Base-by-base conservation (phyloP, 2,329 filamentous ascomycete species). In the Chalaropsis thielavioides region DNA sequence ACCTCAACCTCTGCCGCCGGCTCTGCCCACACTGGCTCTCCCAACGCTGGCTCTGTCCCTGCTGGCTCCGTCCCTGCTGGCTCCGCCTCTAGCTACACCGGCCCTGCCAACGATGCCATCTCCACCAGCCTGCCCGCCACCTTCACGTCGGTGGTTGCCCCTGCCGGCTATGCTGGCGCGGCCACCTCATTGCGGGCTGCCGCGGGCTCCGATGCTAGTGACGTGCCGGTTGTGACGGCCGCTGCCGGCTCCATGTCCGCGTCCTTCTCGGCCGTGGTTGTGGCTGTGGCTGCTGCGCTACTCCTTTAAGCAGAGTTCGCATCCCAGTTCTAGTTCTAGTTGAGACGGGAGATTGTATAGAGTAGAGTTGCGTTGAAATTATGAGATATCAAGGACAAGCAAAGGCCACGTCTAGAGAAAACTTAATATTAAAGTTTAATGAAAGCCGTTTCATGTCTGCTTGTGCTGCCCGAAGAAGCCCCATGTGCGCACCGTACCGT, bases 361-460 rank as follows among this genome's bases (percentile, higher is more conserved):
- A 17, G 22, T 43, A 44, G 13, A 38, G 13, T 22, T 22, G 3
- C 19, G 31, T 54, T 24, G 11, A 31, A 19, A 13, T 22, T 61
- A 56, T 38, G 15, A 46, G 43, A 62, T 63, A 54, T 63, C 49
- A 60, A 60, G 56, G 19, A 40, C 10, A 17, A 11, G 11, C 17
- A 35, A 13, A 27, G 15, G 49, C 15, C 44, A 54, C 19, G 22
- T 54, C 19, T 54, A 22, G 22, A 54, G 10, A 31, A 54, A 27
- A 54, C 13, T 54, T 54, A 54, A 54, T 54, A 54, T 54, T 54
- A 54, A 13, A 54, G 22, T 54, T 54, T 54, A 54, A 54, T 54
- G 22, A 54, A 54, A 54, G 44, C 5, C 44, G 11, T 17, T 15
- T 31, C 0, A 31, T 54, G n/a, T n/a, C n/a, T n/a, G n/a, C n/a